These are phyloP conservation scores for Fusarium sublunatum DNA, from an alignment of 2,329 filamentous ascomycete species.

Conservation along the genomic window DNA sequence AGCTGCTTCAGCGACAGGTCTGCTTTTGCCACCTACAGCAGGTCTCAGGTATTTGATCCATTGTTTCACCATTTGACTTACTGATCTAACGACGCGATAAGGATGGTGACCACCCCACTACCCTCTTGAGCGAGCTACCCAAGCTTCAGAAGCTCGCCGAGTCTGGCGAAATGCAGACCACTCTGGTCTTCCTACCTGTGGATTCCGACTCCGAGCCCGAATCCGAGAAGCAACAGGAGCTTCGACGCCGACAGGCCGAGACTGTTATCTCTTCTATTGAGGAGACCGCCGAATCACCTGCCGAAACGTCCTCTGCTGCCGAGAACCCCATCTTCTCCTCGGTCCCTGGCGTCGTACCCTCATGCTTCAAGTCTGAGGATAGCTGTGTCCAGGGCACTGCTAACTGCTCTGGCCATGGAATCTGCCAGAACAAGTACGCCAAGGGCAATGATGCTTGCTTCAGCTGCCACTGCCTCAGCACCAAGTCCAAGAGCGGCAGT, in stretches of 20 bases:
- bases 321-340: constrained; percentile 52
- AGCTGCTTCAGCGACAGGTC: constrained; percentile 59
- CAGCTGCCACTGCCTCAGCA: constrained; percentile 78
- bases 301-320: constrained; percentile 40
- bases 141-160: constrained; percentile 59
- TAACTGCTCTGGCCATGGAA: constrained; percentile 85
- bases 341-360: constrained; percentile 64
- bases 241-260: constrained; percentile 63
- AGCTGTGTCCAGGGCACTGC: constrained; percentile 77
- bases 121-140: constrained; percentile 58
- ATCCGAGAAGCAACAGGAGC: constrained; percentile 55
- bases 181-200: constrained; percentile 66
- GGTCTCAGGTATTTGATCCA: constrained; percentile 54
- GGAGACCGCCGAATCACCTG: constrained; percentile 40
- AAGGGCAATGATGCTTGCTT: constrained; percentile 71
- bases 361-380: constrained; percentile 79
- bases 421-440: constrained; percentile 75
- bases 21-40: constrained; percentile 58
- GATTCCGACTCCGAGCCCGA: constrained; percentile 54
- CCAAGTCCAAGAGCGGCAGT: constrained; percentile 66
- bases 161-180: constrained; percentile 65
- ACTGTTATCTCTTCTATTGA: constrained; percentile 57
- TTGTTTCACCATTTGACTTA: not conserved
- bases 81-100: constrained; percentile 45
- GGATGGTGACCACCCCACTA: constrained; percentile 56